Evolutionary conservation across 176 grass and related monocot species (phyloP).

Genomic region (Pharus latifolius): DNA sequence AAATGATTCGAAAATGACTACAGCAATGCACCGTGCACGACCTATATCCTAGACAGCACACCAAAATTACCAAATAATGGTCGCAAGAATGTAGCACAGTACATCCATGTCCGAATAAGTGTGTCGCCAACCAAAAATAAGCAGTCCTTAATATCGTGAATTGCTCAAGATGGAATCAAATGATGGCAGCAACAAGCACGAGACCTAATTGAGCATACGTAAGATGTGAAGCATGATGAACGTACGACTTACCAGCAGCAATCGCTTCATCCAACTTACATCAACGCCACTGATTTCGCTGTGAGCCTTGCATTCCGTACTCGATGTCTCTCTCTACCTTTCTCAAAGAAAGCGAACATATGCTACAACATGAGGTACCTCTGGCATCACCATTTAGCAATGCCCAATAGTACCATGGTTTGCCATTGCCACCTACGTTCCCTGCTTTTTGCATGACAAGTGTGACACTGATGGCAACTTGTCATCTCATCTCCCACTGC

Average conservation of each 20-base stretch:
- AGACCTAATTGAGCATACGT: background rate
- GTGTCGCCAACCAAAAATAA: background rate
- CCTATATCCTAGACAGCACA: no score
- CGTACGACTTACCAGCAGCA: constrained; percentile 13
- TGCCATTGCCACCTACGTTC: background rate
- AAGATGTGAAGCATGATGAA: constrained; percentile 1
- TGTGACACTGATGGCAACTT: constrained; percentile 14
- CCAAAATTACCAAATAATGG: no score
- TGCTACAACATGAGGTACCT: background rate
- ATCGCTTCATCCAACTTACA: constrained; percentile 29
- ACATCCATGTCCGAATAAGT: no score
- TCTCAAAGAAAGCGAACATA: background rate
- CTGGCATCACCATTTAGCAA: background rate
- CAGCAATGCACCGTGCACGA: no score
- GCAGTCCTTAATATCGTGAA: background rate
- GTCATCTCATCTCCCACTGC: constrained; percentile 21
- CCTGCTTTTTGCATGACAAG: background rate
- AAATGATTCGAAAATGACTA: no score
- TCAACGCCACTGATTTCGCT: background rate
- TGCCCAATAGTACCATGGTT: background rate
- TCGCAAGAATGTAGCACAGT: no score
- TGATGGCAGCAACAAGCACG: constrained; percentile 9
- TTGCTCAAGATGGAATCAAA: background rate
- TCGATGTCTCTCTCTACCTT: background rate
- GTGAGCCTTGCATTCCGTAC: background rate